Base-by-base conservation (phyloP, 768 basidiomycete genomes). In the Lentinula raphanica region DNA sequence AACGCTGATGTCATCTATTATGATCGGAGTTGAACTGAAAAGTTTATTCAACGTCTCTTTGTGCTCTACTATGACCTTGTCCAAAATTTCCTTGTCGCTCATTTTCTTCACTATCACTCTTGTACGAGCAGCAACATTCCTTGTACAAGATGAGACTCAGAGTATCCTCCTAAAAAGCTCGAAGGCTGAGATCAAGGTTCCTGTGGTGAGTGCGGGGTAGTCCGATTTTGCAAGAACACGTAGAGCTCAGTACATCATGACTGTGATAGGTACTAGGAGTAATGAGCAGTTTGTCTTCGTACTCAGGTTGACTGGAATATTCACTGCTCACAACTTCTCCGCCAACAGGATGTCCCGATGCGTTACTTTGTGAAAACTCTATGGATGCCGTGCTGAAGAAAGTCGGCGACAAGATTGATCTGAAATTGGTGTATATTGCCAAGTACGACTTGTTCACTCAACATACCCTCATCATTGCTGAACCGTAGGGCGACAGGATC, bases 361-460 rank as follows among this genome's bases (percentile, higher is more conserved):
- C 94, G 40, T 68, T 91, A 36, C 64, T 90, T 12, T 94, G 92
- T 67, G 94, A 96, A 70, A 72, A 78, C 5, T 75, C 88, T 0
- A 91, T 94, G 70, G 82, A 92, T 66, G 72, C 80, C 21, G 90
- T 94, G 29, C 70, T 93, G 23, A 72, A 78, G 49, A 76, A 79
- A 53, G 87, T 88, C 1, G 69, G 71, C 3, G 73, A 80, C 61
- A 90, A 88, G 71, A 74, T 94, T 45, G 77, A 89, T 60, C 66
- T 95, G 6, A 79, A 80, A 2, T 68, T 94, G 53, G 76, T 85
- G 29, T 95, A 90, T 67, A 79, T 95, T 49, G 92, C 84, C 56
- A 79, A 71, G 93, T 90, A 70, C 66, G 5, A 86, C 76, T 35
- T 59, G 38, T 50, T n/a, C 8, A 21, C 19, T 42, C 42, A 19